Conservation (phyloP, 2,329 filamentous ascomycete species). For the Cladosporium sphaerospermum region DNA sequence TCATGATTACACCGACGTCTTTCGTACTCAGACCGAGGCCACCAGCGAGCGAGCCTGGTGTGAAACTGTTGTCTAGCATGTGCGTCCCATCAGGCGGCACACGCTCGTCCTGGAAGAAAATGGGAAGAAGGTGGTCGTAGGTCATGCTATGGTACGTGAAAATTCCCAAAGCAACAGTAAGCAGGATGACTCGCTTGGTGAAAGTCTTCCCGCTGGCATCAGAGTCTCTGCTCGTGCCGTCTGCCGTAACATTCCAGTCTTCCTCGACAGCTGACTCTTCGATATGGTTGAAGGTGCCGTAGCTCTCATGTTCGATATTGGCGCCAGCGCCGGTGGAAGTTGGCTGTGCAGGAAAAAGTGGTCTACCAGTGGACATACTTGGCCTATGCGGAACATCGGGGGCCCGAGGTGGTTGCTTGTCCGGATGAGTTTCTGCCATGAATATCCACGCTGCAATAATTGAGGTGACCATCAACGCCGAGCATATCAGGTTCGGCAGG, state of each 20-base stretch:
- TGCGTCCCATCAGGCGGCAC: conserved; percentile 36
- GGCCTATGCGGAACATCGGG: conserved; percentile 20
- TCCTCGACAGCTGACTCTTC: conserved; percentile 49
- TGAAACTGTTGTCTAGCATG: conserved; percentile 19
- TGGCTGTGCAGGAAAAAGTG: background rate
- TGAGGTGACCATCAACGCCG: conserved; percentile 66
- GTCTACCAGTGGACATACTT: conserved; percentile 16
- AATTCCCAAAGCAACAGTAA: conserved; percentile 76
- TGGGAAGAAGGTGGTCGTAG: conserved; percentile 84
- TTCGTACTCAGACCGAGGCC: conserved; percentile 61
- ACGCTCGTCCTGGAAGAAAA: conserved; percentile 79
- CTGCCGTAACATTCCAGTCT: conserved; percentile 45
- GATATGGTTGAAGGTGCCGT: conserved; percentile 36
- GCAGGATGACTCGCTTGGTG: conserved; percentile 61
- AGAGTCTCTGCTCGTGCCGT: conserved; percentile 35
- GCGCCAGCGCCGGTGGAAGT: conserved; percentile 61
- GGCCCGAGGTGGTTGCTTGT: conserved; percentile 56
- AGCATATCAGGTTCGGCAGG: conserved; percentile 82
- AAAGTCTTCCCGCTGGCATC: conserved; percentile 44
- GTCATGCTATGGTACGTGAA: conserved; percentile 96
- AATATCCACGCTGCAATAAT: conserved; percentile 75
- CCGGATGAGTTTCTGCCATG: conserved; percentile 83
- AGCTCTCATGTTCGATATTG: conserved; percentile 65
- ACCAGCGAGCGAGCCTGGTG: conserved; percentile 41
- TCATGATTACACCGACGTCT: conserved; percentile 62